Base-by-base conservation (phyloP, 116 monocot genomes). In the Zostera marina region DNA sequence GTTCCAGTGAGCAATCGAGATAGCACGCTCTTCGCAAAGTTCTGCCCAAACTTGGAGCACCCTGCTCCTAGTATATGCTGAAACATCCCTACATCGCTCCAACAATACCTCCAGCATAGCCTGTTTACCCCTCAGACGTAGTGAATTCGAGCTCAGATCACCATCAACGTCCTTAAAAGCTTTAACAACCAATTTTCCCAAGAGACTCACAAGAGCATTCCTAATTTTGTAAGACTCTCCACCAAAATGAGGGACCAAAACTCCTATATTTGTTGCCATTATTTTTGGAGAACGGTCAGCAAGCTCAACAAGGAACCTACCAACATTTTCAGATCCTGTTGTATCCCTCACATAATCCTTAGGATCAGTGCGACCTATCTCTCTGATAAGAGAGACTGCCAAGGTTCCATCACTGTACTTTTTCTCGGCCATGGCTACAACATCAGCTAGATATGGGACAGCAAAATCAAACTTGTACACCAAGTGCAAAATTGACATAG, bases 211-310 rank as follows among this genome's bases (percentile, higher is more conserved):
- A 42, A 99, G 90, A 39, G 81, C 76, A 70, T 87, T 99, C 54
- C 99, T 75, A 53, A 99, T 99, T 69, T 91, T 99, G 56, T 87
- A 99, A 15, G 99, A 99, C 41, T 99, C 99, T 13, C 99, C 99
- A 14, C 99, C 91, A 70, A 99, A 91, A 70, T 91, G 99, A 52
- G 99, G 87, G 22, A 87, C 67, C 56, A 99, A 63, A 49, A 99
- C 61, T 0, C 99, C 99, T 22, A 91, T 56, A 73, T 99, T 99
- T 7, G 81, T 91, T 11, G 83, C 77, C 60, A 99, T 66, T n/a
- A 99, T 44, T 72, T 79, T 91, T 61, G 99, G 91, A 2, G 77
- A 73, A 1, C 71, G 62, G 21, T 79, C 79, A 63, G 99, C 78
- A 48, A 99, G 76, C 69, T 99, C 99, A 38, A 99, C 82, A 9